Evolutionary conservation across 805 yeast genomes (phyloP).

Genomic region (Saturnispora galanensis): DNA sequence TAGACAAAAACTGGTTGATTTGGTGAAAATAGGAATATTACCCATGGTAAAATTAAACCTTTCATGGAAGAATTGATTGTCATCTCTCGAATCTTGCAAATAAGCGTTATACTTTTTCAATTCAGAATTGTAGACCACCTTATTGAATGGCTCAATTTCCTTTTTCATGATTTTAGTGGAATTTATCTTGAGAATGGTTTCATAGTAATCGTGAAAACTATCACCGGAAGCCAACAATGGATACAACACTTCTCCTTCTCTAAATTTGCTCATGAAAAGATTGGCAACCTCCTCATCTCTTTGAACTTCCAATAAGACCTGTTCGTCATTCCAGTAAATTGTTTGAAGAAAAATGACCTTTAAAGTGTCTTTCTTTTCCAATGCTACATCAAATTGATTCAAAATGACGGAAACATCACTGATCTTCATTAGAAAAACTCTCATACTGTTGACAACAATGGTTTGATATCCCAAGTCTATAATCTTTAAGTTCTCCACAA

Average conservation of each 20-base stretch:
- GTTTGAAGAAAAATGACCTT: constrained; percentile 3
- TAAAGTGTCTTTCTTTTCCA: neutral
- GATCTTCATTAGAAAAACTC: constrained; percentile 14
- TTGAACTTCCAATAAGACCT: constrained; percentile 10
- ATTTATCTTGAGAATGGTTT: too few species aligned
- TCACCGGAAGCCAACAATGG: too few species aligned
- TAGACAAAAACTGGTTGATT: constrained; percentile 33
- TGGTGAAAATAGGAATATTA: constrained; percentile 20
- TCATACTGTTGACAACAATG: constrained; percentile 18
- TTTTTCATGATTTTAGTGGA: constrained; percentile 4
- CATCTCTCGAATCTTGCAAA: constrained; percentile 59
- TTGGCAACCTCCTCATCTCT: constrained; percentile 8
- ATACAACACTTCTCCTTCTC: neutral
- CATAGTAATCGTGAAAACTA: too few species aligned
- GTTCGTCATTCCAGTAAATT: constrained; percentile 16
- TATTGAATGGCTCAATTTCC: constrained; percentile 28
- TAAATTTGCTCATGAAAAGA: constrained; percentile 5
- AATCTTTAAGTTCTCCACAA: constrained; percentile 12
- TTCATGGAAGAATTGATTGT: constrained; percentile 36
- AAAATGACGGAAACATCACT: neutral
- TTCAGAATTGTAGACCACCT: constrained; percentile 35
- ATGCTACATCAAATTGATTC: neutral
- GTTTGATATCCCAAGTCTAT: constrained; percentile 12
- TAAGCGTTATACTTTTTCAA: constrained; percentile 40
- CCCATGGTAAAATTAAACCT: constrained; percentile 39